These are phyloP conservation scores for Lithohypha guttulata DNA, from an alignment of 2,329 filamentous ascomycete genomes.

Conservation along the genomic window DNA sequence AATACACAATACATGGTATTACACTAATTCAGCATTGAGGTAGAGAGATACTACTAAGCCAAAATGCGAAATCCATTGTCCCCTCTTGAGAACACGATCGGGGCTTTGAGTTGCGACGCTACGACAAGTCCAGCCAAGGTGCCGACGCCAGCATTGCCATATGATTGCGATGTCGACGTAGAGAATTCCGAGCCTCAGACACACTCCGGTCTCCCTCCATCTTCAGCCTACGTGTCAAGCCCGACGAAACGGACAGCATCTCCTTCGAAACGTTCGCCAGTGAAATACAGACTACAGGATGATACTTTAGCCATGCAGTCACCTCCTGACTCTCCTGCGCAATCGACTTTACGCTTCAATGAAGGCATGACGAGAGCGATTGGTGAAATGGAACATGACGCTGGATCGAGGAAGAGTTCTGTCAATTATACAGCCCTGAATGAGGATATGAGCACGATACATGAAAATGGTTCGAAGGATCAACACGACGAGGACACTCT, in stretches of 20 bases:
- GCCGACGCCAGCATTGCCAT: not conserved
- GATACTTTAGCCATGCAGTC: slow-evolving; percentile 14
- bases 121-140: slow-evolving; percentile 5
- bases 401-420: slow-evolving; percentile 33
- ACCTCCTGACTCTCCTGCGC: slow-evolving; percentile 20
- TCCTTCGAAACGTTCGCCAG: slow-evolving; percentile 16
- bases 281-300: slow-evolving; percentile 21
- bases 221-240: slow-evolving; percentile 7
- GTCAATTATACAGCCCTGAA: slow-evolving; percentile 18
- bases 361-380: slow-evolving; percentile 22
- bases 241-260: slow-evolving; percentile 15
- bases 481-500: slow-evolving; percentile 16
- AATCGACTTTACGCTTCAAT: slow-evolving; percentile 23
- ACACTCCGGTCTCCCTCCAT: not conserved
- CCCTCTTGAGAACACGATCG: not conserved
- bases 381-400: slow-evolving; percentile 25
- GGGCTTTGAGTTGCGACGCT: not conserved
- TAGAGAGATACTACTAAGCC: too few relatives aligned
- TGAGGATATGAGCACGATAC: slow-evolving; percentile 12
- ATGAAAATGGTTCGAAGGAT: not conserved
- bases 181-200: slow-evolving; percentile 1
- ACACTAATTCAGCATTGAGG: too few relatives aligned
- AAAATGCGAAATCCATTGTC: slow-evolving; percentile 1
- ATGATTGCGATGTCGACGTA: slow-evolving; percentile 6
- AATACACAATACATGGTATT: too few relatives aligned